Conservation (phyloP, 169 alveolate species). For the Perkinsus olseni region DNA sequence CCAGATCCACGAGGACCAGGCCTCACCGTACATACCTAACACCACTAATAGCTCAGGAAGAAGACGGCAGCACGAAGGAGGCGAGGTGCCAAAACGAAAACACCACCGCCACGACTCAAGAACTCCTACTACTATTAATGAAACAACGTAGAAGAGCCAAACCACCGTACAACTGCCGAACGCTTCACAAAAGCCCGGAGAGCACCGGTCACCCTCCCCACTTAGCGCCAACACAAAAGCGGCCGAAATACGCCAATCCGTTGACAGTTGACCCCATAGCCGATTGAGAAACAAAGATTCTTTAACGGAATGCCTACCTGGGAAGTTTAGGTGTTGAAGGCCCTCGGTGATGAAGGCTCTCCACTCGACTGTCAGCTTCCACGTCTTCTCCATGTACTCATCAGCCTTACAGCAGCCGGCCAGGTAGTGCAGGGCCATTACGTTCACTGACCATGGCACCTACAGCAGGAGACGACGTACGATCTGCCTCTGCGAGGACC, state of each 20-base stretch:
- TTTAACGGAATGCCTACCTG: no score
- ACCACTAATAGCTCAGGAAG: no score
- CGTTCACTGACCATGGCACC: constrained; percentile 21
- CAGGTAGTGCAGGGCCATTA: constrained; percentile 8
- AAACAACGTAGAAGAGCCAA: no score
- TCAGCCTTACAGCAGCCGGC: constrained; percentile 7
- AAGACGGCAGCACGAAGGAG: background rate
- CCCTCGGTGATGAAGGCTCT: background rate
- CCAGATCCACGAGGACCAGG: constrained; percentile 20
- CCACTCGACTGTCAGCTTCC: constrained; percentile 12
- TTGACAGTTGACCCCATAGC: background rate
- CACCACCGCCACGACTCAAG: no score
- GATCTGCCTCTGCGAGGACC: no score
- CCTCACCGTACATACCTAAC: constrained; percentile 4
- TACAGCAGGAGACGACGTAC: no score
- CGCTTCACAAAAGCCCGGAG: no score
- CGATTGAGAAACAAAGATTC: background rate
- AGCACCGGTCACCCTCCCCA: no score
- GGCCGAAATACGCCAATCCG: background rate
- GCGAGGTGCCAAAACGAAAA: background rate
- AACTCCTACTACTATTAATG: no score
- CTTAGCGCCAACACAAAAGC: background rate
- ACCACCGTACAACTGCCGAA: no score
- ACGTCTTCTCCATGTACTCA: constrained; percentile 13
- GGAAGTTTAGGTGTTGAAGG: no score